Percentiles rank a stretch among this genome's conserved stretches.
These are phyloP conservation scores for Scheffersomyces coipomensis DNA, from an alignment of 805 yeast genomes.

Conservation along the genomic window DNA sequence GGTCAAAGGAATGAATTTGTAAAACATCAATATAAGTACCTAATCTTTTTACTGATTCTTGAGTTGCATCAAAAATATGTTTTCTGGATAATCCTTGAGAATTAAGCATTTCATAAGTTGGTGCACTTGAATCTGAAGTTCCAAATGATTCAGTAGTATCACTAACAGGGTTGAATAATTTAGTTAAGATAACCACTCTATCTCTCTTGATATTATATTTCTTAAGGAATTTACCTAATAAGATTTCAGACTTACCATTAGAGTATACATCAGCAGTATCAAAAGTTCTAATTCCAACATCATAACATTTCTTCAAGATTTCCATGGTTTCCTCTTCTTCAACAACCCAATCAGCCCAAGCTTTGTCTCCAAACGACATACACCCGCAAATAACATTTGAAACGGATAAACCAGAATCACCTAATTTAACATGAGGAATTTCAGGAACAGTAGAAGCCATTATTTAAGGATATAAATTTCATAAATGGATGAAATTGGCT, in stretches of 20 bases:
- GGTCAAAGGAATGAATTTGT: conserved; percentile 59
- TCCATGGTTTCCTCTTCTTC: conserved; percentile 22
- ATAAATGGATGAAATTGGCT: too few relatives aligned
- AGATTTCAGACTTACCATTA: conserved; percentile 16
- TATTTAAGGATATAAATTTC: too few relatives aligned
- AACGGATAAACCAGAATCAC: conserved; percentile 48
- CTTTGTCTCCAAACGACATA: conserved; percentile 48
- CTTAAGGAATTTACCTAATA: conserved; percentile 18
- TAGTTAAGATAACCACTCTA: conserved; percentile 18
- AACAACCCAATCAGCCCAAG: conserved; percentile 31
- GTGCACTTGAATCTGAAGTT: too few relatives aligned
- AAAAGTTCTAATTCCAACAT: conserved; percentile 19
- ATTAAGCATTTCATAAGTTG: conserved; percentile 23
- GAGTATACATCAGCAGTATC: conserved; percentile 23
- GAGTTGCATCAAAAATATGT: conserved; percentile 46
- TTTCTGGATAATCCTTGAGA: conserved; percentile 33
- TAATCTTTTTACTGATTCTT: conserved; percentile 41
- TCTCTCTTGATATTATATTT: conserved; percentile 19
- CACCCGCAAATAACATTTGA: conserved; percentile 53
- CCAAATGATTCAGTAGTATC: too few relatives aligned
- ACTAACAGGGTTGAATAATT: conserved; percentile 11
- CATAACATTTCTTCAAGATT: conserved; percentile 24
- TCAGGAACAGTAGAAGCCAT: too few relatives aligned
- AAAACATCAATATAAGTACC: conserved; percentile 55
- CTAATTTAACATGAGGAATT: conserved; percentile 15